Conservation (phyloP, 2,329 filamentous ascomycete species). For the Cladobotryum protrusum region DNA sequence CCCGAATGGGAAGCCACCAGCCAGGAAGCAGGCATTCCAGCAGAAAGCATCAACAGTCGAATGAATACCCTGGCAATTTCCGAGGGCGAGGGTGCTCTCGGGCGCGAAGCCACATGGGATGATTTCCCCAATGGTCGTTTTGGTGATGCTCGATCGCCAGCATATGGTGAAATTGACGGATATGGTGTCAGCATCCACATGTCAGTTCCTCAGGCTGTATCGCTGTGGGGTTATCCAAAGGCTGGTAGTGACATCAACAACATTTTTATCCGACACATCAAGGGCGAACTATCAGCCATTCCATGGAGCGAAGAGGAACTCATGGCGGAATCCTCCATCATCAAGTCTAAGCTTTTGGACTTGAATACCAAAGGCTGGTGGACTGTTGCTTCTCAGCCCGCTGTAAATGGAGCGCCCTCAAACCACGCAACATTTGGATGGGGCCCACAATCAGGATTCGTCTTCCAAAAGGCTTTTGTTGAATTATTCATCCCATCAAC, state of each 20-base stretch:
- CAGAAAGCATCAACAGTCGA: constrained; percentile 66
- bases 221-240: constrained; percentile 77
- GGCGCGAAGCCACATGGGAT: constrained; percentile 95
- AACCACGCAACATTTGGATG: constrained; percentile 79
- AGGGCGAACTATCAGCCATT: constrained; percentile 71
- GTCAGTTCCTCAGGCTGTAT: constrained; percentile 73
- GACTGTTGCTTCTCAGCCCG: constrained; percentile 93
- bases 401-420: constrained; percentile 78
- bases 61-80: constrained; percentile 88
- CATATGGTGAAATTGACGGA: constrained; percentile 95
- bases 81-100: constrained; percentile 82
- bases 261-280: constrained; percentile 76
- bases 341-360: constrained; percentile 65
- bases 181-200: constrained; percentile 96
- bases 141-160: constrained; percentile 87
- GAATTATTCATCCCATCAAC: constrained; percentile 80
- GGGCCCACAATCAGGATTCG: constrained; percentile 87
- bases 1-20: constrained; percentile 67
- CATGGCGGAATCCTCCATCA: constrained; percentile 75
- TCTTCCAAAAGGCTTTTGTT: constrained; percentile 97
- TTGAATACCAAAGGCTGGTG: constrained; percentile 85
- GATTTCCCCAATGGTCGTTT: constrained; percentile 96
- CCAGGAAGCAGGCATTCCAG: constrained; percentile 69
- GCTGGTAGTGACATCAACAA: constrained; percentile 65
- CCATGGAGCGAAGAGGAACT: constrained; percentile 93